phyloP scores from a whole-genome alignment of 2,329 filamentous ascomycete genomes.

The Onygenales sp. region DNA sequence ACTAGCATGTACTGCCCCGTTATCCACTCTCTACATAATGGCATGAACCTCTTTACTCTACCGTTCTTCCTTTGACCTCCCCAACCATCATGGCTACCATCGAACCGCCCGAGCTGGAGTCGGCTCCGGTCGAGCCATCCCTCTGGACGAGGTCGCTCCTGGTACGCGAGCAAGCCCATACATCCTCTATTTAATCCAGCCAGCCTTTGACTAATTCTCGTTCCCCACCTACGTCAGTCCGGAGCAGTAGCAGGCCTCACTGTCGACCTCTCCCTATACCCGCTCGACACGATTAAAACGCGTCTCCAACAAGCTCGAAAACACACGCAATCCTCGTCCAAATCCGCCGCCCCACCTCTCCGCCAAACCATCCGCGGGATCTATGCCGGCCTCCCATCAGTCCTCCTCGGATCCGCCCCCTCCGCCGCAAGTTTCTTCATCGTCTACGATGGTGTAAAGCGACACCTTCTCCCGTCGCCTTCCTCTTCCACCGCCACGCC shows the following conservation, averaged over 20 bases:
- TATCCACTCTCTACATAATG: background rate
- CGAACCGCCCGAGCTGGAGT: slow-evolving; percentile 18
- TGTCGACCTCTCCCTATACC: slow-evolving; percentile 92
- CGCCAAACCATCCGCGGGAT: slow-evolving; percentile 84
- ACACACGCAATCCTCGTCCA: slow-evolving; percentile 43
- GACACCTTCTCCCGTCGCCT: slow-evolving; percentile 33
- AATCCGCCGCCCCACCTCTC: slow-evolving; percentile 46
- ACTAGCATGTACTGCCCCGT: background rate
- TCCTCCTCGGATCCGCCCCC: slow-evolving; percentile 82
- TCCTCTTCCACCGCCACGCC: slow-evolving; percentile 18
- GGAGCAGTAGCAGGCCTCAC: slow-evolving; percentile 89
- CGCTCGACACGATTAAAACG: slow-evolving; percentile 97
- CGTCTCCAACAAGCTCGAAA: slow-evolving; percentile 60
- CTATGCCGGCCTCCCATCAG: slow-evolving; percentile 84
- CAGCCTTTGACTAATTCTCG: background rate
- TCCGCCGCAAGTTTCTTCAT: slow-evolving; percentile 96
- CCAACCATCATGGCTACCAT: slow-evolving; percentile 13
- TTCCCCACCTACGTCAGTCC: slow-evolving; percentile 41
- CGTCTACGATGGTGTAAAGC: slow-evolving; percentile 74
- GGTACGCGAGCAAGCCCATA: slow-evolving; percentile 15
- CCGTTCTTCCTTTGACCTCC: background rate
- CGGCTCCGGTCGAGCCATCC: slow-evolving; percentile 29
- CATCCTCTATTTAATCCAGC: background rate
- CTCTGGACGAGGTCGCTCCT: slow-evolving; percentile 36
- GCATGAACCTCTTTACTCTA: background rate